Evolutionary conservation across 2,329 filamentous ascomycete genomes (phyloP).

Genomic region (Davidsoniella neocaledoniae): DNA sequence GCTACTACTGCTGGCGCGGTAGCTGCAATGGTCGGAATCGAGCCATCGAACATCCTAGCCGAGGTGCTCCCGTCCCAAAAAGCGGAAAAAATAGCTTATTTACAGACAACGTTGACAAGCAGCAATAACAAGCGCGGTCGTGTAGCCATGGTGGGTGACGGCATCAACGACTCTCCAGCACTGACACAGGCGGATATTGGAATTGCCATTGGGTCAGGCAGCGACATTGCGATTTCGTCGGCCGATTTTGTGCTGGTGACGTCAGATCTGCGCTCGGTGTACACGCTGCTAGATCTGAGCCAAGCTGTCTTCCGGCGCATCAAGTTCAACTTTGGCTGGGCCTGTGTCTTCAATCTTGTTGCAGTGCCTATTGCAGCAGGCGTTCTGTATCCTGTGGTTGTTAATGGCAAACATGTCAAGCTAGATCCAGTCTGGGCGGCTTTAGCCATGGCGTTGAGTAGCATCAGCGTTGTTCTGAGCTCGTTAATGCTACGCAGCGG

Average conservation of each 20-base stretch:
- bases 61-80: constrained; percentile 78
- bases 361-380: constrained; percentile 71
- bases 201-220: constrained; percentile 69
- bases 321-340: constrained; percentile 75
- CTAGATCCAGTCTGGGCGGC: constrained; percentile 74
- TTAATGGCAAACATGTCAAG: constrained; percentile 36
- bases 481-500: constrained; percentile 51
- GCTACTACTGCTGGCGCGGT: constrained; percentile 68
- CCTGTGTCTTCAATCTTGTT: constrained; percentile 62
- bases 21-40: constrained; percentile 59
- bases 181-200: constrained; percentile 66
- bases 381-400: constrained; percentile 46
- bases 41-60: constrained; percentile 57
- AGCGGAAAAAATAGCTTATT: constrained; percentile 48
- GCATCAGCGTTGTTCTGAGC: constrained; percentile 73
- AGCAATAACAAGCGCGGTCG: constrained; percentile 25
- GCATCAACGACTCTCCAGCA: constrained; percentile 77
- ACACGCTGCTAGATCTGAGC: constrained; percentile 58
- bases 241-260: constrained; percentile 71
- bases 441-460: constrained; percentile 83
- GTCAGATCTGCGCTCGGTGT: constrained; percentile 49
- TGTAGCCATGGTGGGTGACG: constrained; percentile 77
- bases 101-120: constrained; percentile 33
- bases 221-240: constrained; percentile 66
- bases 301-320: constrained; percentile 59